Evolutionary conservation across 2,329 filamentous ascomycete species (phyloP).

Genomic region (Fusarium domesticum): DNA sequence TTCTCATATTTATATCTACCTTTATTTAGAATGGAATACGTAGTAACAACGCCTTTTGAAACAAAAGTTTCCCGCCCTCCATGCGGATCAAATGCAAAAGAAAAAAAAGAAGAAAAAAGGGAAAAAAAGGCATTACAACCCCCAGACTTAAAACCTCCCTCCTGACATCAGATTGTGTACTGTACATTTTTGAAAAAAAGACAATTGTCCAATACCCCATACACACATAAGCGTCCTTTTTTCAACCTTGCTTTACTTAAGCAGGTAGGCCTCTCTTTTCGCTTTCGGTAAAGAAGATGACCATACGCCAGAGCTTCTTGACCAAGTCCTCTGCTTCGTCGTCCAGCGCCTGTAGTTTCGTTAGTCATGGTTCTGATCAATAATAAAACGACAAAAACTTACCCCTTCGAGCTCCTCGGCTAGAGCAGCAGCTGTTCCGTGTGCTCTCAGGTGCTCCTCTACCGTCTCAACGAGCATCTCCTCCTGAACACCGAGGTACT

Average conservation of each 20-base stretch:
- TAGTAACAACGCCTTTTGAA: conserved; percentile 10
- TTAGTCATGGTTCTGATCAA: conserved; percentile 14
- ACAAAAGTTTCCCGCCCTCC: conserved; percentile 8
- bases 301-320: conserved; percentile 97
- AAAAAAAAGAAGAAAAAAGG: too few relatives aligned
- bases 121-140: too few relatives aligned
- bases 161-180: too few relatives aligned
- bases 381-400: conserved; percentile 39
- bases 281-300: conserved; percentile 95
- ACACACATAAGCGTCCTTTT: background rate
- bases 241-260: conserved; percentile 38
- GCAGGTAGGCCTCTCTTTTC: conserved; percentile 84
- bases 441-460: conserved; percentile 77
- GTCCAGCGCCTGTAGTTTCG: conserved; percentile 66
- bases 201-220: background rate
- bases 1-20: too few relatives aligned
- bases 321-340: conserved; percentile 93
- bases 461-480: conserved; percentile 93
- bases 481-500: conserved; percentile 94
- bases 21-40: too few relatives aligned
- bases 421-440: conserved; percentile 71
- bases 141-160: too few relatives aligned
- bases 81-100: too few relatives aligned
- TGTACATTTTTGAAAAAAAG: too few relatives aligned
- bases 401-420: conserved; percentile 83